These are phyloP conservation scores for Neofusicoccum umdonicola DNA, from an alignment of 2,329 filamentous ascomycete species.

Conservation along the genomic window DNA sequence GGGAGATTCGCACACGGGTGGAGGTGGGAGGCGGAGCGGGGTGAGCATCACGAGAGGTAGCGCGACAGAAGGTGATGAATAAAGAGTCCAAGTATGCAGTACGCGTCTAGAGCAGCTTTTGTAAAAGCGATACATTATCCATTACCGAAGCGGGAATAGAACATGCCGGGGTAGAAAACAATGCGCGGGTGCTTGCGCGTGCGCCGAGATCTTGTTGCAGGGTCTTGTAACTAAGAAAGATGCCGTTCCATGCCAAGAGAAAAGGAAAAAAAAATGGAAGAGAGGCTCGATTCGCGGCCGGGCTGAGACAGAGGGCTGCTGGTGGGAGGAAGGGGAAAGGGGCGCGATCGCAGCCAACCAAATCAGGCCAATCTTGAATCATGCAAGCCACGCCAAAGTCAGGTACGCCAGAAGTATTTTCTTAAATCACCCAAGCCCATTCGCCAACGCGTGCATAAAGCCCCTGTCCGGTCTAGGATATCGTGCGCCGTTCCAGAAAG, in stretches of 20 bases:
- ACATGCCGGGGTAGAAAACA: conserved; percentile 1
- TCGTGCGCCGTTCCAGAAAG: conserved; percentile 17
- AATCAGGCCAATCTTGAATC: conserved; percentile 14
- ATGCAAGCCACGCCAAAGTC: conserved; percentile 16
- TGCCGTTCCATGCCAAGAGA: neutral
- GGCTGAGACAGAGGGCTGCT: neutral
- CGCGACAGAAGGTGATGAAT: neutral
- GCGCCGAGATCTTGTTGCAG: neutral
- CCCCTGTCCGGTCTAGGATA: conserved; percentile 17
- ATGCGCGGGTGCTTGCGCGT: neutral
- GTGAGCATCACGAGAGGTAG: neutral
- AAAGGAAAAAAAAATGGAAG: neutral
- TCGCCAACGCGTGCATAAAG: conserved; percentile 16
- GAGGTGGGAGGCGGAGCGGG: neutral
- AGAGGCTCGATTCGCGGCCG: neutral
- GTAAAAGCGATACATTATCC: conserved; percentile 6
- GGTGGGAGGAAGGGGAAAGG: conserved; percentile 6
- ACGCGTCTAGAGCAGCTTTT: neutral
- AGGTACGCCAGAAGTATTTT: conserved; percentile 17
- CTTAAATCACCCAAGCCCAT: conserved; percentile 16
- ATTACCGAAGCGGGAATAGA: conserved; percentile 7
- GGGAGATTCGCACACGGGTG: neutral
- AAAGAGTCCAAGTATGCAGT: neutral
- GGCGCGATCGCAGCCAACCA: conserved; percentile 5
- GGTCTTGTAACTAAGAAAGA: neutral